Evolutionary conservation across 768 basidiomycete species (phyloP).

Genomic region (Solioccasus polychromus): DNA sequence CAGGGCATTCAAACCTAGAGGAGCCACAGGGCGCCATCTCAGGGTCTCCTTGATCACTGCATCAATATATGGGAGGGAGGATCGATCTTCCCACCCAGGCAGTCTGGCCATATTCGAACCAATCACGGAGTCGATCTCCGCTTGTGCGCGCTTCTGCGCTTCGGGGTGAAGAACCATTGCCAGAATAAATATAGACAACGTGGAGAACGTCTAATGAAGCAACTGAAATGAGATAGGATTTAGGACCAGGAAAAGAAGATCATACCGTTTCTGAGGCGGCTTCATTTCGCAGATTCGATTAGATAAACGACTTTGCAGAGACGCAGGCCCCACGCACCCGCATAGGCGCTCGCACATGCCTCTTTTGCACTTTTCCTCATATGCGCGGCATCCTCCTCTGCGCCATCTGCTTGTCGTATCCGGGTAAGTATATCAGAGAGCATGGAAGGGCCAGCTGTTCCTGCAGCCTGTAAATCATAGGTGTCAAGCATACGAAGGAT

Average conservation of each 20-base stretch:
- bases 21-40: conserved; percentile 9
- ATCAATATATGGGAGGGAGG: conserved; percentile 6
- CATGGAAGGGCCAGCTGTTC: conserved; percentile 11
- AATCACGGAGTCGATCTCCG: conserved; percentile 13
- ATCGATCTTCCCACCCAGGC: conserved; percentile 15
- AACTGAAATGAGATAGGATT: neutral
- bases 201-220: conserved; percentile 2
- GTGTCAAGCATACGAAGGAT: neutral
- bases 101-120: conserved; percentile 5
- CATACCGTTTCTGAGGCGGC: conserved; percentile 13
- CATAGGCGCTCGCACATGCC: conserved; percentile 8
- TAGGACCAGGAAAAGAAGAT: neutral
- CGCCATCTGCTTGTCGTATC: neutral
- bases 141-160: conserved; percentile 13
- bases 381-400: neutral
- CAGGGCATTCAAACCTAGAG: conserved; percentile 6
- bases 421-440: conserved; percentile 9
- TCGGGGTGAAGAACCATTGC: conserved; percentile 17
- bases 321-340: conserved; percentile 3
- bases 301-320: neutral
- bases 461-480: conserved; percentile 3
- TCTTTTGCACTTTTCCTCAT: conserved; percentile 4
- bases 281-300: neutral
- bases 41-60: conserved; percentile 13
- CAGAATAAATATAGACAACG: conserved; percentile 4